Percentiles rank a stretch among this genome's conserved stretches.
Conservation (phyloP, 2,329 filamentous ascomycete genomes). For the Aspergillus oerlinghausenensis region DNA sequence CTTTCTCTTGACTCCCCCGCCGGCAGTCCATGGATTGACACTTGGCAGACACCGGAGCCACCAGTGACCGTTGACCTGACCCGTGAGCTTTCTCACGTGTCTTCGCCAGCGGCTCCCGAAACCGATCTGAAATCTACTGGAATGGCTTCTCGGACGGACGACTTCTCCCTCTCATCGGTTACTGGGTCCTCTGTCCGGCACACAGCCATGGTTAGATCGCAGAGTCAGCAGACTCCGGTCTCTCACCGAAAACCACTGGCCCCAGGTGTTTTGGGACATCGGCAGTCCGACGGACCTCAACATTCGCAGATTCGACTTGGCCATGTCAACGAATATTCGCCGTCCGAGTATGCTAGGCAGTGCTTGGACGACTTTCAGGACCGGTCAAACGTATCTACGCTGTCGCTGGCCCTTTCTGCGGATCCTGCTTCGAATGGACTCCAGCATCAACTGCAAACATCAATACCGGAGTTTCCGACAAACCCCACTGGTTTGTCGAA, state of each 20-base stretch:
- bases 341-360: conserved; percentile 38
- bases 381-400: conserved; percentile 18
- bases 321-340: conserved; percentile 40
- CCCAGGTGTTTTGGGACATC: conserved; percentile 23
- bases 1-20: conserved; percentile 19
- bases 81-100: conserved; percentile 27
- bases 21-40: conserved; percentile 38
- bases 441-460: conserved; percentile 21
- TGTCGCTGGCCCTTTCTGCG: conserved; percentile 21
- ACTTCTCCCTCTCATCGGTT: conserved; percentile 18
- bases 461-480: conserved; percentile 12
- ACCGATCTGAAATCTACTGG: conserved; percentile 20
- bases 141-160: conserved; percentile 25
- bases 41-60: conserved; percentile 39
- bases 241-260: conserved; percentile 25
- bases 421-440: conserved; percentile 22
- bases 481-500: conserved; percentile 4
- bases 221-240: conserved; percentile 34
- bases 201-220: conserved; percentile 35
- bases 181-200: conserved; percentile 26
- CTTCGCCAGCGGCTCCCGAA: conserved; percentile 24
- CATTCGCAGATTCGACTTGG: conserved; percentile 26
- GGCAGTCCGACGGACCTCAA: conserved; percentile 28
- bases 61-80: conserved; percentile 28
- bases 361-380: conserved; percentile 28